phyloP scores from a whole-genome alignment of 192 early-diverging fungal genomes.

The Allomyces javanicus region DNA sequence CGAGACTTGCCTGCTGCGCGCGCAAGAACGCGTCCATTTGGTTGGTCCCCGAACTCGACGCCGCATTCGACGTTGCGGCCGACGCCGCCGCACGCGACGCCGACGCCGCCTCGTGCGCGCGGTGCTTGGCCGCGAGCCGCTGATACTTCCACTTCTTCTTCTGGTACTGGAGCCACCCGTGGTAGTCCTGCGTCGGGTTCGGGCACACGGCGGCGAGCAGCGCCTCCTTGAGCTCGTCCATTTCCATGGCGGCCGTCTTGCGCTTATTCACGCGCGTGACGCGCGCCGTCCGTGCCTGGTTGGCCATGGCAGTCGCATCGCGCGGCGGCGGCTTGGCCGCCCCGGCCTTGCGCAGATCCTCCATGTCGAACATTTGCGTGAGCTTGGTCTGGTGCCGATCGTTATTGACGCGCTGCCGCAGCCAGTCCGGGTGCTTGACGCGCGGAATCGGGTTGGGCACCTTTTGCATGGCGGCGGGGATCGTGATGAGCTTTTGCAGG shows the following conservation, averaged over 20 bases:
- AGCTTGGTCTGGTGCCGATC: conserved; percentile 59
- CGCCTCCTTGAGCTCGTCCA: conserved; percentile 19
- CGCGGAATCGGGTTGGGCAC: conserved; percentile 84
- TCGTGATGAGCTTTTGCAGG: conserved; percentile 93
- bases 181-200: conserved; percentile 45
- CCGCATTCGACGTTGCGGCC: neutral
- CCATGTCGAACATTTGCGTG: conserved; percentile 59
- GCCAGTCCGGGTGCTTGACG: conserved; percentile 86
- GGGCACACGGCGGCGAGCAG: conserved; percentile 32
- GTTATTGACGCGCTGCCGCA: conserved; percentile 53
- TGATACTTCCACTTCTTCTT: conserved; percentile 56
- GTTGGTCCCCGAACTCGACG: neutral
- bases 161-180: conserved; percentile 49
- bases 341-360: conserved; percentile 5
- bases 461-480: conserved; percentile 93
- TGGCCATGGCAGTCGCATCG: conserved; percentile 21
- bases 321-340: conserved; percentile 6
- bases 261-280: conserved; percentile 4
- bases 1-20: conserved; percentile 40
- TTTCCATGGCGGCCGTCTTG: neutral
- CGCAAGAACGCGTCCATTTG: conserved; percentile 41
- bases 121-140: conserved; percentile 14
- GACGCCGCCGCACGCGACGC: conserved; percentile 12
- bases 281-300: conserved; percentile 35
- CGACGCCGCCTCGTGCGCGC: conserved; percentile 22